A percentile compares a stretch with the other conserved stretches of the same genome.
phyloP scores from a whole-genome alignment of 768 basidiomycete species.

The Galerina sulciceps region DNA sequence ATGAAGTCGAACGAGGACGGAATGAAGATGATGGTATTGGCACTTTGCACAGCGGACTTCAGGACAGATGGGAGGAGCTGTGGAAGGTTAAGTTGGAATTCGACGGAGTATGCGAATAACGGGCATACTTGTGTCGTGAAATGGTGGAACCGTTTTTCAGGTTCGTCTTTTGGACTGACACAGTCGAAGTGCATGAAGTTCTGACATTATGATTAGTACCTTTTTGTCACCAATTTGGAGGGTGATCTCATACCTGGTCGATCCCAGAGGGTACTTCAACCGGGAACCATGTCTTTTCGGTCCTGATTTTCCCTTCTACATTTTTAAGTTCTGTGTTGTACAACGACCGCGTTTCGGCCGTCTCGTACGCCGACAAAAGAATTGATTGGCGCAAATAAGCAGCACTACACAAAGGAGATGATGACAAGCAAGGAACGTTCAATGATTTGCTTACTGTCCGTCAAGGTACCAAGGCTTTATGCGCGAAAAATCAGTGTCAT shows the following conservation, averaged over 20 bases:
- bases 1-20: constrained; percentile 98
- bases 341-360: constrained; percentile 82
- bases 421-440: background rate
- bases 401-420: constrained; percentile 53
- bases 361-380: constrained; percentile 85
- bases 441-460: constrained; percentile 61
- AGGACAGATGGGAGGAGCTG: constrained; percentile 82
- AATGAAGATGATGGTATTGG: constrained; percentile 86
- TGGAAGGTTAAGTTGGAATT: background rate
- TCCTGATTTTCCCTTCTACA: constrained; percentile 80
- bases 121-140: constrained; percentile 80
- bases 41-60: constrained; percentile 92
- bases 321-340: constrained; percentile 82
- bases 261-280: constrained; percentile 84
- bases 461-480: constrained; percentile 99
- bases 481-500: constrained; percentile 93
- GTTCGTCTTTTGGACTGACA: constrained; percentile 70
- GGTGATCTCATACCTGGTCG: constrained; percentile 60
- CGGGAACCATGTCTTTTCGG: constrained; percentile 71
- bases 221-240: background rate
- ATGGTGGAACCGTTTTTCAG: constrained; percentile 84
- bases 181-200: constrained; percentile 79
- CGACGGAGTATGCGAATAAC: background rate
- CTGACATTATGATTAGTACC: constrained; percentile 37
- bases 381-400: constrained; percentile 89